These are phyloP conservation scores for Paraphoma chrysanthemicola DNA, from an alignment of 2,329 filamentous ascomycete genomes.

Conservation along the genomic window DNA sequence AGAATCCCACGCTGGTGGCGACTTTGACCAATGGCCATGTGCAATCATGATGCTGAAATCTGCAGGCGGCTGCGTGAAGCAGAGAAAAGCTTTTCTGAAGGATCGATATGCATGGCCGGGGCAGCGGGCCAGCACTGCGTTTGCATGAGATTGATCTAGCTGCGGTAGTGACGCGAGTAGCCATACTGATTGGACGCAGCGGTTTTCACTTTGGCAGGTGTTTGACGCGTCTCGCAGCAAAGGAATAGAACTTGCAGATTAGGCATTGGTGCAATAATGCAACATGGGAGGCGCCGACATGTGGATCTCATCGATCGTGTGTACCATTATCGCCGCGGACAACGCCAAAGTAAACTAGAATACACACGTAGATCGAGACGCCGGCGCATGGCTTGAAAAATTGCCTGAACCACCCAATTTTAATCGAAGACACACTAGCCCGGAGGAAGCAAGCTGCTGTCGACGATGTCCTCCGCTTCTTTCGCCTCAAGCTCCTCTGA, in stretches of 20 bases:
- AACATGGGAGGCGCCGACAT: neutral
- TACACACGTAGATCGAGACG: neutral
- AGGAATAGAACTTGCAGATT: no score
- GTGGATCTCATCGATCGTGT: neutral
- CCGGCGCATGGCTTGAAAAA: neutral
- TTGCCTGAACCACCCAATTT: neutral
- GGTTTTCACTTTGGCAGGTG: no score
- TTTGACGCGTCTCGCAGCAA: neutral
- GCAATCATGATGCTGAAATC: neutral
- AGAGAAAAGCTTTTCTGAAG: conserved; percentile 4
- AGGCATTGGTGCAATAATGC: neutral
- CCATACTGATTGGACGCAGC: neutral
- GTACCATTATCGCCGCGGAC: neutral
- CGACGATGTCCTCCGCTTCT: conserved; percentile 93
- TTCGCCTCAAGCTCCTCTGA: conserved; percentile 77
- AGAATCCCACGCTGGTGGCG: neutral
- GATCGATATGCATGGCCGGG: conserved; percentile 11
- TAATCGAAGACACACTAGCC: conserved; percentile 62
- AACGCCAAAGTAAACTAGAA: conserved; percentile 1
- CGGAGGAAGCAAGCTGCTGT: conserved; percentile 90
- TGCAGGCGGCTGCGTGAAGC: neutral
- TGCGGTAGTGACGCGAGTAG: neutral
- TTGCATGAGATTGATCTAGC: neutral
- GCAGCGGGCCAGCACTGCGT: neutral
- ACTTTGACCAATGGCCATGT: neutral